phyloP scores from a whole-genome alignment of 140 eudicot genomes.

The Anethum foeniculum region DNA sequence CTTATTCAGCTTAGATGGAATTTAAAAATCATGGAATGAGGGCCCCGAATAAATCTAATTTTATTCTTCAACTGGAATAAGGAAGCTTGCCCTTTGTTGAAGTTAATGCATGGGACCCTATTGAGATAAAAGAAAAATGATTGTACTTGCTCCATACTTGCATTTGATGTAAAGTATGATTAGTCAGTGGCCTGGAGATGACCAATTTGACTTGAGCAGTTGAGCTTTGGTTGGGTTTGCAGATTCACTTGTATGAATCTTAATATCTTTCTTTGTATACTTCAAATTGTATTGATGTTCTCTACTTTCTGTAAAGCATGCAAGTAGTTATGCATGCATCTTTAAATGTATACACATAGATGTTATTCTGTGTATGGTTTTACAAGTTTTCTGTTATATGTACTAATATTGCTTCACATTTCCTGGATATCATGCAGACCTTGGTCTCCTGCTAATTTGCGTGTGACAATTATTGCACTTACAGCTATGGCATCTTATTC shows the following conservation, averaged over 20 bases:
- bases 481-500: neutral
- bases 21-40: constrained; percentile 5
- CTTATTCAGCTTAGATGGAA: constrained; percentile 52
- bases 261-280: neutral
- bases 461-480: neutral
- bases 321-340: neutral
- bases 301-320: neutral
- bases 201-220: neutral
- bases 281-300: constrained; percentile 1
- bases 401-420: neutral
- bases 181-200: constrained; percentile 1
- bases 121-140: neutral
- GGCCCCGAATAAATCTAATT: neutral
- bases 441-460: neutral
- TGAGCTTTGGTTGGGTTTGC: neutral
- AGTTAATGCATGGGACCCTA: neutral
- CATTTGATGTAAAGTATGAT: constrained; percentile 10
- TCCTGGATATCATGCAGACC: neutral
- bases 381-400: neutral
- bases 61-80: constrained; percentile 23
- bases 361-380: neutral
- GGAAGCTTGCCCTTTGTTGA: constrained; percentile 23
- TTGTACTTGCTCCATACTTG: constrained; percentile 10
- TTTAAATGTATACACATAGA: neutral
- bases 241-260: constrained; percentile 3